phyloP scores from a whole-genome alignment of 1,284 basidiomycete species.

The Ceratobasidium sp. region DNA sequence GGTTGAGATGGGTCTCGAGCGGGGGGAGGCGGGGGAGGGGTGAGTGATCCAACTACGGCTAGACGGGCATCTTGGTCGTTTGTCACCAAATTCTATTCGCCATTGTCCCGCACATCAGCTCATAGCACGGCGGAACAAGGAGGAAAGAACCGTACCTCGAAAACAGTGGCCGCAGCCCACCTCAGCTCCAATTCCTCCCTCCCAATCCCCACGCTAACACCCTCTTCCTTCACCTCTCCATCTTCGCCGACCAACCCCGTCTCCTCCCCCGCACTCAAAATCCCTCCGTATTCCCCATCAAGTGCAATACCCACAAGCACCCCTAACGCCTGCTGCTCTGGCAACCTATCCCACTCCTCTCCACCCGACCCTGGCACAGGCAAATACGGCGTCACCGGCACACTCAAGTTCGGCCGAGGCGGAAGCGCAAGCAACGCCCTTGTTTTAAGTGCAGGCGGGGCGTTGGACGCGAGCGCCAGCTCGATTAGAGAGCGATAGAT shows the following conservation, averaged over 20 bases:
- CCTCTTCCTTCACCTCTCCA: conserved; percentile 2
- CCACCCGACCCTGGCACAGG: conserved; percentile 86
- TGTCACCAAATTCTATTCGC: conserved; percentile 41
- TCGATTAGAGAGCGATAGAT: conserved; percentile 90
- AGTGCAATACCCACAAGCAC: conserved; percentile 68
- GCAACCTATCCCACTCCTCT: conserved; percentile 86
- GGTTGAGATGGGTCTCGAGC: conserved; percentile 35
- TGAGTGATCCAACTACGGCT: conserved; percentile 36
- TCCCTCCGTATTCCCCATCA: conserved; percentile 84
- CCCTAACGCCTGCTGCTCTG: conserved; percentile 61
- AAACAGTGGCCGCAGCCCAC: conserved; percentile 73
- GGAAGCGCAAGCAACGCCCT: conserved; percentile 78
- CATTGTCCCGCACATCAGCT: neutral
- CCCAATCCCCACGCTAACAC: conserved; percentile 52
- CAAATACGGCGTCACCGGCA: conserved; percentile 75
- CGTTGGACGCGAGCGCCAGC: conserved; percentile 91
- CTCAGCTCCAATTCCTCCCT: conserved; percentile 76
- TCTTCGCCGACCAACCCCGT: conserved; percentile 55
- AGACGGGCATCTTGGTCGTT: conserved; percentile 47
- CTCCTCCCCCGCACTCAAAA: conserved; percentile 60
- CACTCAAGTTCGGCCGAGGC: conserved; percentile 63
- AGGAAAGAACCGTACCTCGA: conserved; percentile 67
- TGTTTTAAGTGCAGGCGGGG: conserved; percentile 87
- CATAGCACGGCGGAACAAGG: neutral
- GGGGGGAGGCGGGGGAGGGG: conserved; percentile 38